Conservation (phyloP, 2,329 filamentous ascomycete species). For the Hawksworthiomyces lignivorus region DNA sequence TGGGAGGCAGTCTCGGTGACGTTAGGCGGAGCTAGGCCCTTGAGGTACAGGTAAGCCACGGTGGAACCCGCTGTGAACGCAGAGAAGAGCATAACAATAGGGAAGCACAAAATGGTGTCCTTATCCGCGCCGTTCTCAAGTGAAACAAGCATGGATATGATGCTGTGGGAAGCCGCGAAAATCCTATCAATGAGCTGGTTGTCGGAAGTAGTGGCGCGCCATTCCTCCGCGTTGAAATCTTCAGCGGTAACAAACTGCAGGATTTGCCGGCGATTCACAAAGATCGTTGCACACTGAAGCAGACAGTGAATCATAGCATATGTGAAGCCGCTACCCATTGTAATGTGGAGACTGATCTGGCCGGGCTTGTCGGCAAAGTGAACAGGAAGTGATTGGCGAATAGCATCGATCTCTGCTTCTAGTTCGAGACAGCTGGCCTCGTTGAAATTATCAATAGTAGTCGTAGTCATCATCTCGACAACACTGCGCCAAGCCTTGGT, state of each 20-base stretch:
- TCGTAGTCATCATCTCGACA: constrained; percentile 52
- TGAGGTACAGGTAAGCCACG: constrained; percentile 54
- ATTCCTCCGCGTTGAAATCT: constrained; percentile 45
- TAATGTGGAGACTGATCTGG: constrained; percentile 55
- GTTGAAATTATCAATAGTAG: constrained; percentile 42
- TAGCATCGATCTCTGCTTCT: constrained; percentile 46
- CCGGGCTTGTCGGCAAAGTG: constrained; percentile 54
- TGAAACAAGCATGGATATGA: constrained; percentile 46
- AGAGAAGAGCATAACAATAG: constrained; percentile 56
- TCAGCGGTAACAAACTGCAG: constrained; percentile 49
- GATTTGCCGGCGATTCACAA: constrained; percentile 52
- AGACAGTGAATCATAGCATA: constrained; percentile 57
- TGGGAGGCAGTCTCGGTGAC: constrained; percentile 49
- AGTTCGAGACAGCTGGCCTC: constrained; percentile 45
- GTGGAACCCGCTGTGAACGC: constrained; percentile 55
- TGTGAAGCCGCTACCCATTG: constrained; percentile 55
- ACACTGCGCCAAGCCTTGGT: constrained; percentile 56
- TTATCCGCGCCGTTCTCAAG: constrained; percentile 51
- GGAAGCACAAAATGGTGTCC: constrained; percentile 51
- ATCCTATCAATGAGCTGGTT: constrained; percentile 47
- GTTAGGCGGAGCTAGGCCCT: constrained; percentile 48
- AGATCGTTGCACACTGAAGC: constrained; percentile 52
- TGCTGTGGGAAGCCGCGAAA: constrained; percentile 51
- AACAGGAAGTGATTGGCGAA: constrained; percentile 47
- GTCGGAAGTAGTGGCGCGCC: constrained; percentile 38